A percentile compares a stretch with the other conserved stretches of the same genome.
Evolutionary conservation across 2,329 filamentous ascomycete species (phyloP).

Genomic region (Phialocephala sp.): DNA sequence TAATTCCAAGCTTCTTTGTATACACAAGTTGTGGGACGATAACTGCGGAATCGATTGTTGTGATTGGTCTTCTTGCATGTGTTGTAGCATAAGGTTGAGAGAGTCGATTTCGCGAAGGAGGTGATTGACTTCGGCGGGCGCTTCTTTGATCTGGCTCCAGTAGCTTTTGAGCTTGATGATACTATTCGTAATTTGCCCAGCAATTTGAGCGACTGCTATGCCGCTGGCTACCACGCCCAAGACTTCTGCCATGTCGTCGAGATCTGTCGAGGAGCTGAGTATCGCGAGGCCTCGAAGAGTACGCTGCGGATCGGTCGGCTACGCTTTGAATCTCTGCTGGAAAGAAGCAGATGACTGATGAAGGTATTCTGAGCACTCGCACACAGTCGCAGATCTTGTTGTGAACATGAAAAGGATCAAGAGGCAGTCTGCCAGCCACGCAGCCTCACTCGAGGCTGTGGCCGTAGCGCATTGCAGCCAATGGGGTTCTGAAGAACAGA

Average conservation of each 20-base stretch:
- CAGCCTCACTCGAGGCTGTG: not conserved
- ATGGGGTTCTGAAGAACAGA: not conserved
- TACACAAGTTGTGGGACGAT: not conserved
- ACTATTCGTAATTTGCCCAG: constrained; percentile 17
- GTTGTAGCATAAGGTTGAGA: constrained; percentile 17
- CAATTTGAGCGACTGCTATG: constrained; percentile 20
- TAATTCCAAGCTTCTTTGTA: constrained; percentile 19
- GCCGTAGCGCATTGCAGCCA: not conserved
- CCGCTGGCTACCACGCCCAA: constrained; percentile 25
- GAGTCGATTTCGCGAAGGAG: constrained; percentile 24
- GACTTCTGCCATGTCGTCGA: constrained; percentile 21
- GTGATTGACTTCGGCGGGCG: constrained; percentile 20
- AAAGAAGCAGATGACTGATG: not conserved
- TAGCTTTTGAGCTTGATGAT: constrained; percentile 29
- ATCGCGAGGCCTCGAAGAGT: not conserved
- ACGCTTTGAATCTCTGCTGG: not conserved
- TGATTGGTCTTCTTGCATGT: constrained; percentile 19
- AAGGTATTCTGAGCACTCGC: not conserved
- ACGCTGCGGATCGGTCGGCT: not conserved
- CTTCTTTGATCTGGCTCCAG: constrained; percentile 28
- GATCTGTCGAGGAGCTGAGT: not conserved
- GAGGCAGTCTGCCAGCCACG: not conserved
- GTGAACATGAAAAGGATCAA: not conserved
- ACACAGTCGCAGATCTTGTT: not conserved
- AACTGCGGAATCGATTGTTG: not conserved